Percentiles rank a stretch among this genome's conserved stretches.
These are phyloP conservation scores for Krasilnikovozyma curviuscula DNA, from an alignment of 768 basidiomycete genomes.

Conservation along the genomic window DNA sequence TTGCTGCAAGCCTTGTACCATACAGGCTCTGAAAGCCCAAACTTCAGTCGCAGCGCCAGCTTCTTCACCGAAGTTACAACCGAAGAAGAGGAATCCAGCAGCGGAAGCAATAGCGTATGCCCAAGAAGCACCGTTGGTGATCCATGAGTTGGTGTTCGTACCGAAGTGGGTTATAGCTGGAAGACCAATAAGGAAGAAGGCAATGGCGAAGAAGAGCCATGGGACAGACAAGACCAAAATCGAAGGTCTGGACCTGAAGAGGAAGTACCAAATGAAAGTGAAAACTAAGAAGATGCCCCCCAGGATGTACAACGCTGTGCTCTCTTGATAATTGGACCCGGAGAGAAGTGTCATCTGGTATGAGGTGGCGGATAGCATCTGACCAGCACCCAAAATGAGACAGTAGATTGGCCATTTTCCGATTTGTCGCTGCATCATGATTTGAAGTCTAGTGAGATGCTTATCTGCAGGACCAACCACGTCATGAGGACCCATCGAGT, in stretches of 20 bases:
- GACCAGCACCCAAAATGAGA: slow-evolving; percentile 12
- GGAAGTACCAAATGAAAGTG: slow-evolving; percentile 68
- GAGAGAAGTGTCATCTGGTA: slow-evolving; percentile 85
- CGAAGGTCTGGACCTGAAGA: slow-evolving; percentile 75
- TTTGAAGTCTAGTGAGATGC: slow-evolving; percentile 66
- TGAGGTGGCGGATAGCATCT: slow-evolving; percentile 77
- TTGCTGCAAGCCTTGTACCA: slow-evolving; percentile 88
- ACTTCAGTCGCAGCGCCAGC: slow-evolving; percentile 92
- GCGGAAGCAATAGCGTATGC: slow-evolving; percentile 75
- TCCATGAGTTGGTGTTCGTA: slow-evolving; percentile 34
- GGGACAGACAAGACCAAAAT: slow-evolving; percentile 67
- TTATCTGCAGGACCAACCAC: slow-evolving; percentile 13
- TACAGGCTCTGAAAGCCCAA: slow-evolving; percentile 75
- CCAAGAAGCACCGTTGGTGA: slow-evolving; percentile 71
- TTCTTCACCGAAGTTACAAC: slow-evolving; percentile 92
- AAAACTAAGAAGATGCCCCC: slow-evolving; percentile 69
- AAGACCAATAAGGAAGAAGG: slow-evolving; percentile 77
- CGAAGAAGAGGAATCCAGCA: slow-evolving; percentile 81
- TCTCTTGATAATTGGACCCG: slow-evolving; percentile 63
- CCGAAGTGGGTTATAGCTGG: slow-evolving; percentile 52
- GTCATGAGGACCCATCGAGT: not conserved
- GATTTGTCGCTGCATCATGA: slow-evolving; percentile 59
- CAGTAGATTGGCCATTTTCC: slow-evolving; percentile 71
- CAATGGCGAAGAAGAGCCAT: slow-evolving; percentile 78
- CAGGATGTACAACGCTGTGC: slow-evolving; percentile 74